These are phyloP conservation scores for Mortierella sp. DNA, from an alignment of 371 early-diverging fungal genomes.

Conservation along the genomic window DNA sequence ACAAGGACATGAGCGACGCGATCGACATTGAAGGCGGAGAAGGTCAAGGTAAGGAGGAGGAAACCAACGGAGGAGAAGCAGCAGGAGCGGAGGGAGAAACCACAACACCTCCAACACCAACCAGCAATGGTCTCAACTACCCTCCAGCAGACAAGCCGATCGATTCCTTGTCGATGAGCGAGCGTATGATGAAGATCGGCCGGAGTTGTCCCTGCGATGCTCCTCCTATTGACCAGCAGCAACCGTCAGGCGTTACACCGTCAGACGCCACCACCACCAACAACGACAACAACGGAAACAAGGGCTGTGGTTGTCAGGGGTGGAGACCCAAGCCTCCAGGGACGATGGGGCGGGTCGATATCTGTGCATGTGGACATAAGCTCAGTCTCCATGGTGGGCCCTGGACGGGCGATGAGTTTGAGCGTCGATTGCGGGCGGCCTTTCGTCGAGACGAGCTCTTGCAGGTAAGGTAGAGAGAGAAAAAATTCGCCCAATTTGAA, in stretches of 20 bases:
- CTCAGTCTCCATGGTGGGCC: constrained; percentile 60
- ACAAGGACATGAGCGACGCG: constrained; percentile 12
- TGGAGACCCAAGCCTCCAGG: constrained; percentile 57
- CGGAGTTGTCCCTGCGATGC: constrained; percentile 65
- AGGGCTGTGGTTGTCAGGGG: constrained; percentile 57
- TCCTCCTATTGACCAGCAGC: background rate
- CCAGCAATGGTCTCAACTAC: constrained; percentile 37
- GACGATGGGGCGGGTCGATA: constrained; percentile 33
- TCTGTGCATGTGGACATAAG: constrained; percentile 64
- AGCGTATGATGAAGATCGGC: constrained; percentile 63
- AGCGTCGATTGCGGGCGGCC: constrained; percentile 62
- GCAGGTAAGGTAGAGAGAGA: constrained; percentile 49
- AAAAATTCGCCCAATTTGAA: too few relatives aligned
- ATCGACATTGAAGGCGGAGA: constrained; percentile 3
- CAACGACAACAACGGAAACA: constrained; percentile 3
- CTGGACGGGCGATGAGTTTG: constrained; percentile 61
- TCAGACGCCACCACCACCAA: background rate
- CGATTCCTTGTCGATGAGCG: constrained; percentile 53
- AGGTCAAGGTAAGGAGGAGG: background rate
- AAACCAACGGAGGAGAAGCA: constrained; percentile 12
- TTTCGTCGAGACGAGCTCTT: constrained; percentile 63
- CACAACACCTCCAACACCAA: constrained; percentile 12
- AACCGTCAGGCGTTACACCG: constrained; percentile 14
- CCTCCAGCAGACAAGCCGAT: constrained; percentile 53
- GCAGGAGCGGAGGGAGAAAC: background rate